Base-by-base conservation (phyloP, 805 yeast genomes). In the Scheffersomyces coipomensis region DNA sequence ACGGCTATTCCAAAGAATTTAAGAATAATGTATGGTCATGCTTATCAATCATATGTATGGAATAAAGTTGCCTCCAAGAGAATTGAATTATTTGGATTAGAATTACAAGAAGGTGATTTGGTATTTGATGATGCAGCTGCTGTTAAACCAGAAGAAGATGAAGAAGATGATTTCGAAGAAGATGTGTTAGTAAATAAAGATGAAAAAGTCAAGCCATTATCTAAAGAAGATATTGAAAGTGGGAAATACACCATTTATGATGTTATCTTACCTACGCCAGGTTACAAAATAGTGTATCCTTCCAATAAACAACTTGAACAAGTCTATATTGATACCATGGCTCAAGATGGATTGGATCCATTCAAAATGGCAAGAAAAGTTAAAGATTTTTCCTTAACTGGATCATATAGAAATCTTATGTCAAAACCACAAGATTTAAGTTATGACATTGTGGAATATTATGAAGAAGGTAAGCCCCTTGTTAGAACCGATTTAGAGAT, bases 41-140 rank as follows among this genome's bases (percentile, higher is more conserved):
- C 99, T 3, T 95, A 95, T 60, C 99, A 93, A 65, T 88, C 97
- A 47, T 93, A 83, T 55, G 78, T 93, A 21, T 95, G 99, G 99
- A 95, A 95, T 56, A 58, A 74, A 37, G 95, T 83, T 25, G 91
- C 89, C 1, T 83, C 95, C 37, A 77, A 76, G 48, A 75, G 99
- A 55, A 70, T 88, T 31, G 78, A 78, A 51, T 56, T 81, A 40
- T 84, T 75, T 61, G 97, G 97, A 2, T 56, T 77, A 45, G 58
- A 73, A 19, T 78, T 85, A 25, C 84, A 85, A 41, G 84, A 69
- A 25, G 98, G 98, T 19, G 98, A 90, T 60, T 69, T 90, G 49
- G 88, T 90, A 3, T 44, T 73, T 37, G 61, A 48, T 11, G 45
- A 47, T n/a, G 71, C 55, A 9, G 68, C 56, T 1, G 36, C 35